Base-by-base conservation (phyloP, 306 rosid species). In the Casuarina cunninghamiana region DNA sequence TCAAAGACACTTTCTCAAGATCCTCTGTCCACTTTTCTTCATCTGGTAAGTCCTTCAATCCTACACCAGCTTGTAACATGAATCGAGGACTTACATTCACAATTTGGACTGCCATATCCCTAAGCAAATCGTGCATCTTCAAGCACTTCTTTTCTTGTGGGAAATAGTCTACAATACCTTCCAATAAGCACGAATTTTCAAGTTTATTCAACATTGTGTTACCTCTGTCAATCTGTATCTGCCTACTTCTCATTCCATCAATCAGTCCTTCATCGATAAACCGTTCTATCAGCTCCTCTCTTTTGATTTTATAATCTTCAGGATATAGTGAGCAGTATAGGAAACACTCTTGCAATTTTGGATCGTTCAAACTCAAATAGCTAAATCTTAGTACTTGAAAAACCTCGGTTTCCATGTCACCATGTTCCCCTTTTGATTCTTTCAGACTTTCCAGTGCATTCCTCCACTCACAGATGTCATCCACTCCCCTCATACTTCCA, bases 121-220 rank as follows among this genome's bases (percentile, higher is more conserved):
- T 26, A 50, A 79, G n/a, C 54, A 73, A 73, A 41, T 79, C 73
- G 32, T 79, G 78, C 68, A 79, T 53, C 54, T 53, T 79, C 53
- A 73, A 48, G 51, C 17, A 26, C 3, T 60, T 60, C 32, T 60
- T 60, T 16, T 60, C 32, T 6, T 13, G 7, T 9, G 51, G 51
- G 51, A 48, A 3, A 10, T 48, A 48, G 51, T 48, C 51, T 48
- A 48, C 11, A 48, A 48, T 48, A 48, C 42, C 45, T 38, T 74
- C 60, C 41, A 79, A n/a, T 17, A 79, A 71, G 62, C 77, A 60
- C 15, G 66, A 42, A 46, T 21, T 37, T 62, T 61, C 77, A 16
- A 79, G 82, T 39, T 17, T 74, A 4, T 67, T 73, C 66, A 79
- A 10, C 21, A 79, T 48, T 21, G 45, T 7, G 10, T 41, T 74